Evolutionary conservation across 257 asterid species (phyloP).

Genomic region (Orobanche coerulescens): DNA sequence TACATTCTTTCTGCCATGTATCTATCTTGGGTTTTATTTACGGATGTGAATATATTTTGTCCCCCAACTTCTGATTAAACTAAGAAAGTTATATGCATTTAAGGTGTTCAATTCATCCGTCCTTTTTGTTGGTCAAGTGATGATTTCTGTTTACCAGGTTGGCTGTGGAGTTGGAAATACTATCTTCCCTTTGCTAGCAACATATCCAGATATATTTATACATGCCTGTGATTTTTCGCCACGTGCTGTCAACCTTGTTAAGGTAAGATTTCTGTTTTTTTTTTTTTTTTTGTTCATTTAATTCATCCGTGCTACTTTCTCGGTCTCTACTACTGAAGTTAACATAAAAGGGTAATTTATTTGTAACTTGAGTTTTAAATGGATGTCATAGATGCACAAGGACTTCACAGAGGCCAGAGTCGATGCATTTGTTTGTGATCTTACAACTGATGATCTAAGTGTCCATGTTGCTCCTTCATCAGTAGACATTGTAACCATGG

Average conservation of each 20-base stretch:
- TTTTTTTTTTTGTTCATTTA: not conserved
- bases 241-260: slow-evolving; percentile 85
- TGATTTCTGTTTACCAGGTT: slow-evolving; percentile 44
- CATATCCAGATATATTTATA: slow-evolving; percentile 54
- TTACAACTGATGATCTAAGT: slow-evolving; percentile 60
- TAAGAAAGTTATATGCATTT: not conserved
- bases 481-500: slow-evolving; percentile 90
- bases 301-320: not conserved
- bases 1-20: not conserved
- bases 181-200: slow-evolving; percentile 71
- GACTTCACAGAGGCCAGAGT: slow-evolving; percentile 63
- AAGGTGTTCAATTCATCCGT: slow-evolving; percentile 1
- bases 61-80: not conserved
- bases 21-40: not conserved
- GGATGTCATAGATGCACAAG: slow-evolving; percentile 55
- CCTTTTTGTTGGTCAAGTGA: not conserved
- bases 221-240: slow-evolving; percentile 98
- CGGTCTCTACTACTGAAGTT: not conserved
- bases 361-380: slow-evolving; percentile 12
- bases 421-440: slow-evolving; percentile 86
- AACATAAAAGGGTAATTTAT: not conserved
- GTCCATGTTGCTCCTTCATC: slow-evolving; percentile 72
- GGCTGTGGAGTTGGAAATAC: slow-evolving; percentile 99
- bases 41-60: not conserved
- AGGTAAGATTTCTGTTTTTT: slow-evolving; percentile 41